Evolutionary conservation across 83 land plant genomes (phyloP), one percentile per base, ranked within the genome.

Genomic region (Larix sibirica): DNA sequence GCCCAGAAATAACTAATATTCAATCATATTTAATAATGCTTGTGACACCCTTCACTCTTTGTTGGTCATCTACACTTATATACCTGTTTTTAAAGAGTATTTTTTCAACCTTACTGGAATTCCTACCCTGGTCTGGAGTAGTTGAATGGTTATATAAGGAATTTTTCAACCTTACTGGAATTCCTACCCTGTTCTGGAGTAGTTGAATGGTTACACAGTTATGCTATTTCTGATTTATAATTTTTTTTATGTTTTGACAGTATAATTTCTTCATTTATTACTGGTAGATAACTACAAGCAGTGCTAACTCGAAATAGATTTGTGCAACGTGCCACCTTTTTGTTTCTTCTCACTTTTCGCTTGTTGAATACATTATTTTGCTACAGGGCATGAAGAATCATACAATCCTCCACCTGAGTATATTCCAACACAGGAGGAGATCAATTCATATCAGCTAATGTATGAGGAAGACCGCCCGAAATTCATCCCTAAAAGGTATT

Each of bases 381-480:
- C 17, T 26, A 16, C 83, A 98, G 99, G 99, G 38, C 98, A 98
- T 82, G 99, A 96, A 82, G 99, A 96, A 79, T 96, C 99, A 58
- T 96, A 93, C 59, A 96, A 94, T 87, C 99, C 99, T 69, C 96
- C 99, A 63, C 86, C 87, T 10, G 99, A 98, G 68, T 98, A 93
- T 85, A 90, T 98, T n/a, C 99, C 99, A 50, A 90, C 99, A 66
- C 92, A 94, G 83, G 99, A 98, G 83, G 99, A 98, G 80, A 84
- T 98, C 6, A 94, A 93, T 70, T 84, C 96, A 47, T 96, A 94
- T 81, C 88, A 94, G 80, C 87, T 96, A 8, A 91, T 98, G 94
- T 94, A 88, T 93, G 99, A 98, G 83, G 99, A 98, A 87, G 99
- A 98, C 80, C 95, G 99, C 16, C 99, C 99, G 58, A 96, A 94